Evolutionary conservation across 768 basidiomycete species (phyloP).

Genomic region (Kwoniella europaea): DNA sequence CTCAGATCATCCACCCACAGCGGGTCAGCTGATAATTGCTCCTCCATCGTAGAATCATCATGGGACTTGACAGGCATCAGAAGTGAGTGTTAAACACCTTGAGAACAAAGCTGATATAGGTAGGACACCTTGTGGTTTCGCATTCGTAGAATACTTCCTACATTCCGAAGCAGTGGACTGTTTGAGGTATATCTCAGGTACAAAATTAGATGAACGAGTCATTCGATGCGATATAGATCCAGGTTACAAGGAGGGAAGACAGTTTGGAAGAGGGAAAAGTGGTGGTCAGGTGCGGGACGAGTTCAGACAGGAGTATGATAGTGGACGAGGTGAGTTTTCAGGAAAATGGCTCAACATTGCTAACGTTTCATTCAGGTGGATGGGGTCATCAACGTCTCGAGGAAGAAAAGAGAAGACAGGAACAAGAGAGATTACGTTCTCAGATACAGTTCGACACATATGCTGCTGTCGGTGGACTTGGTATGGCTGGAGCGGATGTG

Average conservation of each 20-base stretch:
- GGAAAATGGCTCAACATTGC: background rate
- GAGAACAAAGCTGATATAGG: constrained; percentile 4
- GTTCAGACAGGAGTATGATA: constrained; percentile 94
- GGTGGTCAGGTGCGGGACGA: constrained; percentile 92
- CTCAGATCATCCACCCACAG: background rate
- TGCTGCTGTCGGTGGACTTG: constrained; percentile 44
- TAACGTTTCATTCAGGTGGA: constrained; percentile 34
- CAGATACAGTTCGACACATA: constrained; percentile 54
- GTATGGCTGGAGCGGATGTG: constrained; percentile 49
- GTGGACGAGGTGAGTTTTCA: constrained; percentile 83
- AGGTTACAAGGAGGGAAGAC: constrained; percentile 93
- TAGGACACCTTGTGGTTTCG: constrained; percentile 59
- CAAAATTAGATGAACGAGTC: constrained; percentile 97
- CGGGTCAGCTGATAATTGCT: background rate
- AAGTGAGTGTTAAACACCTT: constrained; percentile 33
- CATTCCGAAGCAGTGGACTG: constrained; percentile 90
- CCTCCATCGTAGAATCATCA: constrained; percentile 47
- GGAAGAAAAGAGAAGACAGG: constrained; percentile 45
- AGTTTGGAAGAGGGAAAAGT: constrained; percentile 96
- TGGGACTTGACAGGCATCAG: constrained; percentile 55
- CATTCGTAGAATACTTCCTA: constrained; percentile 73
- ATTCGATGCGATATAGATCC: constrained; percentile 97
- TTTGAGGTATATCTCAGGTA: constrained; percentile 94
- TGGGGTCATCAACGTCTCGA: constrained; percentile 54
- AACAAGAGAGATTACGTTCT: constrained; percentile 45